These are phyloP conservation scores for Populus ilicifolia DNA, from an alignment of 345 rosid species.

Conservation along the genomic window DNA sequence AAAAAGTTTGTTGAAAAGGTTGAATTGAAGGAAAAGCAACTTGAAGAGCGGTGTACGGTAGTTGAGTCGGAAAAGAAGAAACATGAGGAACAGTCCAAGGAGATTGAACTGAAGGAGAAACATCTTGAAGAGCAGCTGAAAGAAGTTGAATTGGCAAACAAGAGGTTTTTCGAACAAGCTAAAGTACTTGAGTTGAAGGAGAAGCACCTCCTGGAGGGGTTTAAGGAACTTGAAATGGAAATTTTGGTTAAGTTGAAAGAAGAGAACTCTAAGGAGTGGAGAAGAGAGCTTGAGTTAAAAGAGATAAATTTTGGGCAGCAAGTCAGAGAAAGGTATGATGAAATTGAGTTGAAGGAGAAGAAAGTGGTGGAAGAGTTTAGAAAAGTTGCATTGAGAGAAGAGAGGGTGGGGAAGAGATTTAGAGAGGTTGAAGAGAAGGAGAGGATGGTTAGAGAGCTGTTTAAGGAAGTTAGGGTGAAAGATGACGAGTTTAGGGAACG, in stretches of 20 bases:
- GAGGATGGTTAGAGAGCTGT: background rate
- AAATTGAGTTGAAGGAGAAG: conserved; percentile 11
- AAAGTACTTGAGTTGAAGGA: conserved; percentile 2
- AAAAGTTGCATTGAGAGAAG: background rate
- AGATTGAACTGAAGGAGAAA: background rate
- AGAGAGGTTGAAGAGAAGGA: background rate
- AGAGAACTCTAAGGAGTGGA: background rate
- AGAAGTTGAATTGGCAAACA: background rate
- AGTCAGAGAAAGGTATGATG: background rate
- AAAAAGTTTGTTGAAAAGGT: background rate
- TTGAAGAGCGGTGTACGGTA: background rate
- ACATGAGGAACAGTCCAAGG: background rate
- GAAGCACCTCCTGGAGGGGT: background rate
- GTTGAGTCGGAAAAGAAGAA: background rate
- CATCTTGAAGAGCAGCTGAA: no score
- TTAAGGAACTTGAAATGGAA: background rate
- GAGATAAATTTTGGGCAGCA: conserved; percentile 1
- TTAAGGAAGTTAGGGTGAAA: background rate
- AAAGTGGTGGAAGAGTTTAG: background rate
- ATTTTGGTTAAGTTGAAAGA: background rate
- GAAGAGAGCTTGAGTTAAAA: conserved; percentile 8
- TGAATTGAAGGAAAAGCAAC: background rate
- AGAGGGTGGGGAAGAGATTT: background rate
- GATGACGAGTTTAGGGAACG: background rate
- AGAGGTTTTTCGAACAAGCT: background rate